phyloP scores from a whole-genome alignment of 2,329 filamentous ascomycete genomes.

The Didymella segeticola region DNA sequence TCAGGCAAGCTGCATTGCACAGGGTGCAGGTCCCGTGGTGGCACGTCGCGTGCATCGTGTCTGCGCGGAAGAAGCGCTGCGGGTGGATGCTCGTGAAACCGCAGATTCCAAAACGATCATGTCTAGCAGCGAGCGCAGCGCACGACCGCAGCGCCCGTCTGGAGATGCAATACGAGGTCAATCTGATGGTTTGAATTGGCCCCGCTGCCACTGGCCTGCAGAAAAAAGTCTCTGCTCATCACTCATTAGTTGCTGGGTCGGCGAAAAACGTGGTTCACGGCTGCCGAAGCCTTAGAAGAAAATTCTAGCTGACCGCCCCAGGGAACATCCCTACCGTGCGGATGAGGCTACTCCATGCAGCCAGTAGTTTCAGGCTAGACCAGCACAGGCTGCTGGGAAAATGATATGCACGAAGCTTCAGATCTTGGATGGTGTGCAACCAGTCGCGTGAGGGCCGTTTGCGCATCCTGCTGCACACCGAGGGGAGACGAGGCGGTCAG shows the following conservation, averaged over 20 bases:
- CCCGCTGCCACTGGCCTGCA: slow-evolving; percentile 2
- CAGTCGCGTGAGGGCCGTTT: slow-evolving; percentile 26
- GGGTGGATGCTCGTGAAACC: slow-evolving; percentile 36
- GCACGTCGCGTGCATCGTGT: slow-evolving; percentile 45
- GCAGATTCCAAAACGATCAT: slow-evolving; percentile 28
- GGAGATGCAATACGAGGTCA: too few relatives aligned
- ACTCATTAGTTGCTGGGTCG: slow-evolving; percentile 9
- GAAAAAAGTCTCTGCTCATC: slow-evolving; percentile 8
- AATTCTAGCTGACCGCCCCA: slow-evolving; percentile 38
- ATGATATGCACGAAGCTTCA: slow-evolving; percentile 45
- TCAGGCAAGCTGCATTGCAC: slow-evolving; percentile 24
- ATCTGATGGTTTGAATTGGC: neutral
- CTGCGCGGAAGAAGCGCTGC: slow-evolving; percentile 17
- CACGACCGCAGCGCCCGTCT: too few relatives aligned
- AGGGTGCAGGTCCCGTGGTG: slow-evolving; percentile 25
- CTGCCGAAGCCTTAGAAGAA: slow-evolving; percentile 1
- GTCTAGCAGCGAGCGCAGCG: slow-evolving; percentile 6
- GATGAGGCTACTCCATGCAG: slow-evolving; percentile 42
- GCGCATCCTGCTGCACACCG: slow-evolving; percentile 22
- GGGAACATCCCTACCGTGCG: slow-evolving; percentile 26
- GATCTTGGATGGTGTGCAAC: slow-evolving; percentile 31
- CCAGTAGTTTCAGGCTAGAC: slow-evolving; percentile 27
- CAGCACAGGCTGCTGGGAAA: slow-evolving; percentile 30
- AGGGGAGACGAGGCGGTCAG: slow-evolving; percentile 41
- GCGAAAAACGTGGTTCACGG: slow-evolving; percentile 6